Evolutionary conservation across 2,329 filamentous ascomycete genomes (phyloP).

Genomic region (Colletotrichum sp.): DNA sequence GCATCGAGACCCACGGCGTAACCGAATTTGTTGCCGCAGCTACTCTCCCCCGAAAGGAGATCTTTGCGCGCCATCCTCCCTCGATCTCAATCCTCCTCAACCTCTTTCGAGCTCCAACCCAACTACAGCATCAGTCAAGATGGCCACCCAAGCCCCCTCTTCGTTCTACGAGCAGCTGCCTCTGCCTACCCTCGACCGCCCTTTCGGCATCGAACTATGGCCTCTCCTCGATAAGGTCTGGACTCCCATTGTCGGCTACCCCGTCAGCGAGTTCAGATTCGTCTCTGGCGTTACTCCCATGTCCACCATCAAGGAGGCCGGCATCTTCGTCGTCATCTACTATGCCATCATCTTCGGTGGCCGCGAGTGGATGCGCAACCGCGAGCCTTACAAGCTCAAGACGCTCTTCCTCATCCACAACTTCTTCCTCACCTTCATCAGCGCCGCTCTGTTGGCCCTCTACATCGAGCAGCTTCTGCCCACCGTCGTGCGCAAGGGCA

Average conservation of each 20-base stretch:
- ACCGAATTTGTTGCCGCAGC: slow-evolving; percentile 1
- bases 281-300: slow-evolving; percentile 82
- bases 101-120: neutral
- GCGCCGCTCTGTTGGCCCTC: slow-evolving; percentile 77
- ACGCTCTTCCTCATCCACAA: slow-evolving; percentile 95
- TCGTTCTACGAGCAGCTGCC: slow-evolving; percentile 63
- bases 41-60: neutral
- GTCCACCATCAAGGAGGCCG: slow-evolving; percentile 86
- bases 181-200: slow-evolving; percentile 84
- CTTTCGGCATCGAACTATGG: slow-evolving; percentile 92
- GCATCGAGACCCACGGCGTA: slow-evolving; percentile 16
- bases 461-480: slow-evolving; percentile 92
- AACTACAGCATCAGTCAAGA: slow-evolving; percentile 27
- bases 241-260: slow-evolving; percentile 78
- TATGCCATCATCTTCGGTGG: slow-evolving; percentile 94
- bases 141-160: slow-evolving; percentile 41
- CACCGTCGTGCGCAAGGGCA: slow-evolving; percentile 77
- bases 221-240: slow-evolving; percentile 91
- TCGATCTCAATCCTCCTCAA: neutral
- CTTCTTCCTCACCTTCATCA: slow-evolving; percentile 89
- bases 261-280: slow-evolving; percentile 86
- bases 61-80: neutral
- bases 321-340: slow-evolving; percentile 83
- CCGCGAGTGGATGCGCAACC: slow-evolving; percentile 88
- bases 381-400: slow-evolving; percentile 86